Conservation (phyloP, 1,284 basidiomycete genomes). For the Sanghuangporus weigelae region DNA sequence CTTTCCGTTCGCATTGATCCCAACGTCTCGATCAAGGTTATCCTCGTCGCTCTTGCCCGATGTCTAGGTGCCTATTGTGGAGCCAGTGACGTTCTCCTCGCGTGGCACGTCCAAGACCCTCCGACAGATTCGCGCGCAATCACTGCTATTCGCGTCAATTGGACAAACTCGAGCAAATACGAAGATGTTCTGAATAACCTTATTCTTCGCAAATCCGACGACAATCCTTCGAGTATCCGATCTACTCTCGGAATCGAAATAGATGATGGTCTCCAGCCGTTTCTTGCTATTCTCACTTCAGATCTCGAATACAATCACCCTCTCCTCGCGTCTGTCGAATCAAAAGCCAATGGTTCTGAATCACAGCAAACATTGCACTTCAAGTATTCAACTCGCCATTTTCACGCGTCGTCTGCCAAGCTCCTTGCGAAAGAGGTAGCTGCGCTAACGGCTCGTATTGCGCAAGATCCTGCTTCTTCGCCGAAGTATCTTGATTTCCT, state of each 20-base stretch:
- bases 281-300: conserved; percentile 9
- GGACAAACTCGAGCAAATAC: conserved; percentile 34
- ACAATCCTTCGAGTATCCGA: conserved; percentile 5
- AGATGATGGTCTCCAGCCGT: conserved; percentile 4
- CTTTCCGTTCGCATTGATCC: background rate
- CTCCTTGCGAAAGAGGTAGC: conserved; percentile 27
- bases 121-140: background rate
- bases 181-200: conserved; percentile 21
- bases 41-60: conserved; percentile 31
- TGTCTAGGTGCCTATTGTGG: conserved; percentile 37
- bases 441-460: conserved; percentile 22
- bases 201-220: background rate
- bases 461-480: background rate
- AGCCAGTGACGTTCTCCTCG: conserved; percentile 35
- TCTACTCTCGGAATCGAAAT: conserved; percentile 19
- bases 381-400: conserved; percentile 21
- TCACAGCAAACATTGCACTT: conserved; percentile 14
- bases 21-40: conserved; percentile 15
- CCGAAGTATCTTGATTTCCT: conserved; percentile 23
- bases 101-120: conserved; percentile 23
- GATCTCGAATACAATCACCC: conserved; percentile 10
- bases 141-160: conserved; percentile 32
- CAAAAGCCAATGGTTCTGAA: background rate
- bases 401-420: conserved; percentile 23
- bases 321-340: conserved; percentile 6